These are phyloP conservation scores for Tolypocladium tundrense DNA, from an alignment of 2,329 filamentous ascomycete genomes.

Conservation along the genomic window DNA sequence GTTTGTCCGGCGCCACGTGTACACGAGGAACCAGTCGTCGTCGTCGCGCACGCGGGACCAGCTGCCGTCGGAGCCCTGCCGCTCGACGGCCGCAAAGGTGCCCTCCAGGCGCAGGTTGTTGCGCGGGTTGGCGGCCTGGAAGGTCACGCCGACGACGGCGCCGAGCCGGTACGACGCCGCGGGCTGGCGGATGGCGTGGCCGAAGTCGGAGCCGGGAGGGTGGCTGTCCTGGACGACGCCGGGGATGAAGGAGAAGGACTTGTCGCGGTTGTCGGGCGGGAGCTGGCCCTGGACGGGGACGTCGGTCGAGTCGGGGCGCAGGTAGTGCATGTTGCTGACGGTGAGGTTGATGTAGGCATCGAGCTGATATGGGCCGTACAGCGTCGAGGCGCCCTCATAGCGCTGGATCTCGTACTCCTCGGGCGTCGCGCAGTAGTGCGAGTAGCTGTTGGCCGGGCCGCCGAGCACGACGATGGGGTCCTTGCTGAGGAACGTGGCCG, in stretches of 20 bases:
- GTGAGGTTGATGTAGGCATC: constrained; percentile 83
- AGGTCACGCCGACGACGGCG: constrained; percentile 53
- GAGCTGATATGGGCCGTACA: constrained; percentile 75
- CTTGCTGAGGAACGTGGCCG: constrained; percentile 34
- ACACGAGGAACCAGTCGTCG: constrained; percentile 74
- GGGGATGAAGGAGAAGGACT: constrained; percentile 70
- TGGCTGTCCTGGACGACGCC: constrained; percentile 65
- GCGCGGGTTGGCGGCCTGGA: constrained; percentile 80
- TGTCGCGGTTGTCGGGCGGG: constrained; percentile 69
- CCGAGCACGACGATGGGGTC: constrained; percentile 72
- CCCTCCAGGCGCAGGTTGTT: constrained; percentile 74
- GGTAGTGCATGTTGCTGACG: constrained; percentile 43
- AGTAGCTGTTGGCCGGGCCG: constrained; percentile 83
- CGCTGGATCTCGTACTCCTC: constrained; percentile 79
- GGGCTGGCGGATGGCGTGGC: constrained; percentile 50
- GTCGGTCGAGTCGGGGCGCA: constrained; percentile 24
- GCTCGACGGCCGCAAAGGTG: constrained; percentile 71
- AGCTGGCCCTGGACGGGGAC: constrained; percentile 41
- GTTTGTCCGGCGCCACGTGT: constrained; percentile 66
- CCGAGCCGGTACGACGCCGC: constrained; percentile 47
- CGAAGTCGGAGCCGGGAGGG: constrained; percentile 58
- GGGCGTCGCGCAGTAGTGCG: constrained; percentile 68
- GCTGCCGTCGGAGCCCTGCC: constrained; percentile 26
- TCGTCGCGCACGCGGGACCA: constrained; percentile 67
- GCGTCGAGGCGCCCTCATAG: constrained; percentile 89